Evolutionary conservation across 495 filamentous ascomycete species (phyloP), one percentile per base, ranked within the genome.

Genomic region (Xylaria palmicola): DNA sequence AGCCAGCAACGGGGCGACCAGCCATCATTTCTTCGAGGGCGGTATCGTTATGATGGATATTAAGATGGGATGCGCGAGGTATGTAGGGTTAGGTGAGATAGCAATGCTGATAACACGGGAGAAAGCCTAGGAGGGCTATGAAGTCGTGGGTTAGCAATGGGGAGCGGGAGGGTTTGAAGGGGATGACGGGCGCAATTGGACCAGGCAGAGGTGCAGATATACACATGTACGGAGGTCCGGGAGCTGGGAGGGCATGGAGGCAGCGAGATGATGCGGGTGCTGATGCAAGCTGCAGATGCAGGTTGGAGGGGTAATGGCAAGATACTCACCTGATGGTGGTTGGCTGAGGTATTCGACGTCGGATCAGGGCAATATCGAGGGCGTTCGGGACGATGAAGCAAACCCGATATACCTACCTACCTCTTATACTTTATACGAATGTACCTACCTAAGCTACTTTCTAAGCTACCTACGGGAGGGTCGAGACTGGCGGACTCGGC

Each of bases 1-100:
- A 75, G 36, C 68, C 66, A 51, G 75, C 71, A 37, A 80, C 65
- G 50, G 78, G 71, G 51, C 66, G 66, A 17, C 66, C 69, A 51
- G 60, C 55, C 69, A 72, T 72, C 47, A 29, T 55, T n/a, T n/a
- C n/a, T n/a, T n/a, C n/a, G n/a, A n/a, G n/a, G 19, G 39, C 12
- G 32, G 36, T 48, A 4, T 48, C 0, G 12, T 36, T 58, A 22
- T 3, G 7, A 29, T 27, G 41, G 20, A 17, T 37, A 15, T 36
- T 8, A 39, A n/a, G 20, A 48, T 24, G 32, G 24, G n/a, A n/a
- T n/a, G n/a, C n/a, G n/a, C n/a, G n/a, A n/a, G n/a, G n/a, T n/a
- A n/a, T n/a, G n/a, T 4, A 10, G 15, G 15, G 15, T 44, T 22
- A 34, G 12, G 4, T 19, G 15, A 22, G 34, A 30, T 50, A 29